Evolutionary conservation across 805 yeast genomes (phyloP).

Genomic region (Candida coquimbonensis): DNA sequence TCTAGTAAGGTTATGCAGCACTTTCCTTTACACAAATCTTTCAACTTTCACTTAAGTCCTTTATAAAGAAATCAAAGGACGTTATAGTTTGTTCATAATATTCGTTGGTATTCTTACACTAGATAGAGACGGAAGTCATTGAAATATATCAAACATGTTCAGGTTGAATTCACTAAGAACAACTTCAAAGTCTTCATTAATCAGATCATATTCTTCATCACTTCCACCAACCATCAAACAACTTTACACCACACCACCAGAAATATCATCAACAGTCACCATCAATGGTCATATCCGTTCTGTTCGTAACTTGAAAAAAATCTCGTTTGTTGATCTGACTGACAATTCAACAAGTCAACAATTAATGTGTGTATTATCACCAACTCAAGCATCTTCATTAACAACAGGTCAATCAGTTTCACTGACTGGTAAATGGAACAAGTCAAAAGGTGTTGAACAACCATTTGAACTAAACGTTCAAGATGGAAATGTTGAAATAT

Average conservation of each 20-base stretch:
- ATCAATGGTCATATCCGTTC: conserved; percentile 73
- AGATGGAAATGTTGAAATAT: conserved; percentile 33
- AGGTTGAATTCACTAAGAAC: neutral
- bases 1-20: no score
- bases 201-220: neutral
- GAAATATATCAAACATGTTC: neutral
- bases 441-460: conserved; percentile 46
- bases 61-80: no score
- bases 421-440: conserved; percentile 36
- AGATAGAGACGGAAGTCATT: no score
- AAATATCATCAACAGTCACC: conserved; percentile 28
- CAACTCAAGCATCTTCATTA: conserved; percentile 24
- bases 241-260: conserved; percentile 16
- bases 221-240: conserved; percentile 10
- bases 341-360: conserved; percentile 65
- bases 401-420: conserved; percentile 42
- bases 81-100: no score
- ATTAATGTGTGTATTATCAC: conserved; percentile 49
- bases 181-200: neutral
- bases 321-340: conserved; percentile 70
- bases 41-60: no score
- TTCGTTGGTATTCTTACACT: no score
- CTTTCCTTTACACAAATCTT: no score
- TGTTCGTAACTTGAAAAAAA: conserved; percentile 63
- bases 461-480: conserved; percentile 36